These are phyloP conservation scores for Hyaloperonospora brassicae DNA, from an alignment of 352 stramenopile species.

Conservation along the genomic window DNA sequence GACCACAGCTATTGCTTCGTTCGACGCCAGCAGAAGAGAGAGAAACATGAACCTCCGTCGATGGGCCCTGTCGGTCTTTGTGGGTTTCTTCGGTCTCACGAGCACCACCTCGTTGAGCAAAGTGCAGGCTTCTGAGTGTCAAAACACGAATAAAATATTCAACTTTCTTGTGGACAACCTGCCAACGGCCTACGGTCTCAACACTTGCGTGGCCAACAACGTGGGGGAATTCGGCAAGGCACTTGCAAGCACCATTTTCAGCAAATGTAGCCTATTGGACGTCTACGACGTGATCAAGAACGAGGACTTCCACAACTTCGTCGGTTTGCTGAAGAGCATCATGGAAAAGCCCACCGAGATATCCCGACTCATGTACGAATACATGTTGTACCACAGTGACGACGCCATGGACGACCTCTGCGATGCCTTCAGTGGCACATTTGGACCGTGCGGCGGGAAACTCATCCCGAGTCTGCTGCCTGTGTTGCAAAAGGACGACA, in stretches of 20 bases:
- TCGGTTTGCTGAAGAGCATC: conserved; percentile 29
- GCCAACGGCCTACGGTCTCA: conserved; percentile 33
- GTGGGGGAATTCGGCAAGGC: conserved; percentile 20
- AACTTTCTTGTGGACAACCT: conserved; percentile 25
- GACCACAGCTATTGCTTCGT: too few species aligned
- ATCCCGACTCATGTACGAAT: conserved; percentile 36
- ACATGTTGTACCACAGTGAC: conserved; percentile 32
- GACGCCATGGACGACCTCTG: conserved; percentile 37
- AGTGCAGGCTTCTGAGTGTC: conserved; percentile 24
- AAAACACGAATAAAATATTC: conserved; percentile 15
- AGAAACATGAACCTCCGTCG: conserved; percentile 22
- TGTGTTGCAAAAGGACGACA: conserved; percentile 30
- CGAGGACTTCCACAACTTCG: conserved; percentile 19
- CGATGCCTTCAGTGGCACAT: conserved; percentile 26
- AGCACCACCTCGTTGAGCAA: conserved; percentile 3
- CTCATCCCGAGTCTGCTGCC: conserved; percentile 30
- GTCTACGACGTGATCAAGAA: conserved; percentile 32
- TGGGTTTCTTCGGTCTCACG: conserved; percentile 11
- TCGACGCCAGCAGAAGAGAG: background rate
- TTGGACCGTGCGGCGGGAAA: conserved; percentile 35
- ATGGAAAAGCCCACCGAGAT: conserved; percentile 27
- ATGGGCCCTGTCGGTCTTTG: conserved; percentile 11
- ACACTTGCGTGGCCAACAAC: conserved; percentile 49
- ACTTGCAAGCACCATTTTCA: conserved; percentile 25
- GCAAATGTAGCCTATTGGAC: conserved; percentile 31